These are phyloP conservation scores for Flueggea neowawraea DNA, from an alignment of 441 rosid genomes.

Conservation along the genomic window DNA sequence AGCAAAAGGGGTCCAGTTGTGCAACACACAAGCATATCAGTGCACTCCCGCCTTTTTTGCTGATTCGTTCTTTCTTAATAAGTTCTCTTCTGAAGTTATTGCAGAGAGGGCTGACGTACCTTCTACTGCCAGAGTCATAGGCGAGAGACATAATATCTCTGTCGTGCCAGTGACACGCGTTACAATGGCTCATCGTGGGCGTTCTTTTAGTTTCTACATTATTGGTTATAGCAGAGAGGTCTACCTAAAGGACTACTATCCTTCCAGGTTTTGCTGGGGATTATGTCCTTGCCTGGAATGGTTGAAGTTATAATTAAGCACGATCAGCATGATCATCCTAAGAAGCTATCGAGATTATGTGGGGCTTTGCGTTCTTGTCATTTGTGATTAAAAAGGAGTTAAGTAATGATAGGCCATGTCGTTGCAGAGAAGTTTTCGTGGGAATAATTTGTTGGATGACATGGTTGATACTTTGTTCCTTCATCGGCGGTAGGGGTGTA, in stretches of 20 bases:
- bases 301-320: slow-evolving; percentile 48
- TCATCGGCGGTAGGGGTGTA: no score
- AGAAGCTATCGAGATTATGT: no score
- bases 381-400: no score
- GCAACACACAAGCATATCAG: slow-evolving; percentile 92
- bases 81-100: slow-evolving; percentile 88
- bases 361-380: no score
- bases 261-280: slow-evolving; percentile 95
- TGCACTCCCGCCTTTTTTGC: slow-evolving; percentile 93
- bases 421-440: no score
- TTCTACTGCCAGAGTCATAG: slow-evolving; percentile 73
- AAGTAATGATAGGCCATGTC: no score
- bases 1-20: slow-evolving; percentile 90
- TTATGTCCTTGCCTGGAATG: slow-evolving; percentile 96
- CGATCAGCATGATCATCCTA: no score
- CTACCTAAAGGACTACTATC: slow-evolving; percentile 94
- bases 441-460: no score
- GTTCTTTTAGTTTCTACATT: slow-evolving; percentile 78
- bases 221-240: slow-evolving; percentile 86
- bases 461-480: no score
- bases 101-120: slow-evolving; percentile 70
- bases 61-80: slow-evolving; percentile 86
- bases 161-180: slow-evolving; percentile 93
- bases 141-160: slow-evolving; percentile 85
- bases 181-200: slow-evolving; percentile 74